These are phyloP conservation scores for Penicillium parvum DNA, from an alignment of 495 filamentous ascomycete species.

Conservation along the genomic window DNA sequence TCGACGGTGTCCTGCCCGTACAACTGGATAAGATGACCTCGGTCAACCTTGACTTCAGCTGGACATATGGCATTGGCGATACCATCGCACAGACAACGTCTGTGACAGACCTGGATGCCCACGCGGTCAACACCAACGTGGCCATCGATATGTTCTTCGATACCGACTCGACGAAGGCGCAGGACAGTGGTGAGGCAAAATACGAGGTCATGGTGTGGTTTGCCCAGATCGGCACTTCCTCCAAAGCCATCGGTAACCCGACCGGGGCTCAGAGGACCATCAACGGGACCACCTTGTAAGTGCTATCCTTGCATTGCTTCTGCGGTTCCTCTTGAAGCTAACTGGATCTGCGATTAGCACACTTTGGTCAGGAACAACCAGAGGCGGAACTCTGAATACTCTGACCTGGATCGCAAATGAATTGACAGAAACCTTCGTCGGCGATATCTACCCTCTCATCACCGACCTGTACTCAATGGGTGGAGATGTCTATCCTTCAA, in stretches of 20 bases:
- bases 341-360: no score
- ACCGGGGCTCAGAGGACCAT: constrained; percentile 12
- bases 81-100: constrained; percentile 12
- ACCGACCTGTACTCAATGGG: constrained; percentile 21
- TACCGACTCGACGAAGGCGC: constrained; percentile 19
- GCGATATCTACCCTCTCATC: constrained; percentile 36
- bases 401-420: constrained; percentile 30
- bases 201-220: constrained; percentile 49
- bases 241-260: constrained; percentile 25
- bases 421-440: constrained; percentile 22
- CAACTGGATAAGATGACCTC: constrained; percentile 15
- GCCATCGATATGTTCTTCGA: constrained; percentile 46
- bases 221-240: constrained; percentile 20
- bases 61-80: constrained; percentile 37
- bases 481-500: constrained; percentile 18
- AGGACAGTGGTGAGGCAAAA: constrained; percentile 24
- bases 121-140: constrained; percentile 35
- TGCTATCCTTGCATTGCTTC: neutral
- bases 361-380: constrained; percentile 29
- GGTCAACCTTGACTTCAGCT: constrained; percentile 28
- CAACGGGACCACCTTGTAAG: constrained; percentile 33
- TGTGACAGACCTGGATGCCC: constrained; percentile 6
- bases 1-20: constrained; percentile 23
- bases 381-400: constrained; percentile 21
- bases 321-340: no score